phyloP scores from a whole-genome alignment of 23 red algal genomes.

The Gracilaria gracilis region DNA sequence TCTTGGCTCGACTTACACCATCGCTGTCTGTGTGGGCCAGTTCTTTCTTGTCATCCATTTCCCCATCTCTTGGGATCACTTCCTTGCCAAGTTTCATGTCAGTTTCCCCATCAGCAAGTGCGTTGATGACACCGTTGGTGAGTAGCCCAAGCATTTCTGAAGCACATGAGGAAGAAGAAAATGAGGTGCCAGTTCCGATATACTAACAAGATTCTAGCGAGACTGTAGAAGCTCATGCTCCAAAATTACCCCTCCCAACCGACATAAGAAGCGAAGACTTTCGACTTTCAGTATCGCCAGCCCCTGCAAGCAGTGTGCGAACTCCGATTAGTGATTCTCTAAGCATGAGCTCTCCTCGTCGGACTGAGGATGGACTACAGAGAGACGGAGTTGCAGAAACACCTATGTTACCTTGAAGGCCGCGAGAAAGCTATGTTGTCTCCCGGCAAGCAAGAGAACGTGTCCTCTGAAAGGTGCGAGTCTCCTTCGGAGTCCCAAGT shows the following conservation, averaged over 20 bases:
- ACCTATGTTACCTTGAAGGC: conserved; percentile 36
- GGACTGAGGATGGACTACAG: conserved; percentile 33
- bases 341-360: conserved; percentile 34
- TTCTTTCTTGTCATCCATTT: neutral
- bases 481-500: no score
- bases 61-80: neutral
- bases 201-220: neutral
- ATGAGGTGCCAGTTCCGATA: conserved; percentile 4
- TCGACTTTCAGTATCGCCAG: conserved; percentile 67
- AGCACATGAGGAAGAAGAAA: conserved; percentile 16
- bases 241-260: conserved; percentile 29
- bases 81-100: neutral
- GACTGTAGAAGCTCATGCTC: conserved; percentile 8
- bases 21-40: neutral
- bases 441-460: neutral
- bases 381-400: conserved; percentile 46
- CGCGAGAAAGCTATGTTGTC: neutral
- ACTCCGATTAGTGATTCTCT: conserved; percentile 70
- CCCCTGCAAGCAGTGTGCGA: conserved; percentile 65
- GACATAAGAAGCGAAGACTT: conserved; percentile 73
- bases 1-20: conserved; percentile 3
- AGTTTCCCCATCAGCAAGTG: neutral
- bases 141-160: neutral
- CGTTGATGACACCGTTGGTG: neutral
- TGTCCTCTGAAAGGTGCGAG: no score